Base-by-base conservation (phyloP, 2,329 filamentous ascomycete genomes). In the Fusarium coicis region DNA sequence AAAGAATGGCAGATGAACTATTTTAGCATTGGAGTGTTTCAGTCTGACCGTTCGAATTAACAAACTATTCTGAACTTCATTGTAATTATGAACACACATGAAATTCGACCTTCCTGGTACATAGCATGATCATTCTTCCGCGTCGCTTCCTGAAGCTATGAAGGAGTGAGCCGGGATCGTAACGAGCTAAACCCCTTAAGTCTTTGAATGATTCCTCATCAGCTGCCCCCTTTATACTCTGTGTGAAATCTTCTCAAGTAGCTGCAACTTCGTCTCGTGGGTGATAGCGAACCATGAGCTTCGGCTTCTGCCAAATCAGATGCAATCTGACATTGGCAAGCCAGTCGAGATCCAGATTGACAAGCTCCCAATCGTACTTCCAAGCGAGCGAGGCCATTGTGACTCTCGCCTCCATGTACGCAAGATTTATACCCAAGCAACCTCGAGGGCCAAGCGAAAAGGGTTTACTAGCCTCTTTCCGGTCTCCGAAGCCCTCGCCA, bases 371-470 rank as follows among this genome's bases (percentile, higher is more conserved):
- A 50, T 68, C 28, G 19, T 40, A 68, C 7, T 46, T 30, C 23
- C 54, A 68, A 7, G 39, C 43, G 2, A 68, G 16, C 0, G 65
- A 67, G 15, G 65, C 65, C 10, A 67, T 23, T 5, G 54, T 36
- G 2, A 62, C 37, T 10, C 54, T 61, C 1, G 42, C 30, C 18
- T 68, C 54, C 7, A 68, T 23, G 10, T 68, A 67, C 2, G 65
- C 65, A n/a, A 68, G 65, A 16, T 67, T 68, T 4, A 68, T 50
- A 15, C 65, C 65, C 0, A 68, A 26, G 28, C 50, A 68, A 4
- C 34, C 39, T 6, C 57, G 28, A 32, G 66, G 65, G 7, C 66
- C 63, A 4, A 68, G 47, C 2, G 56, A 63, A 32, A 68, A 68
- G 4, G 57, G 39, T 2, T 52, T 58, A 21, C 56, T 68, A 12